Percentiles rank a stretch among this genome's conserved stretches.
These are phyloP conservation scores for Tarenaya hassleriana DNA, from an alignment of 345 rosid species.

Conservation along the genomic window DNA sequence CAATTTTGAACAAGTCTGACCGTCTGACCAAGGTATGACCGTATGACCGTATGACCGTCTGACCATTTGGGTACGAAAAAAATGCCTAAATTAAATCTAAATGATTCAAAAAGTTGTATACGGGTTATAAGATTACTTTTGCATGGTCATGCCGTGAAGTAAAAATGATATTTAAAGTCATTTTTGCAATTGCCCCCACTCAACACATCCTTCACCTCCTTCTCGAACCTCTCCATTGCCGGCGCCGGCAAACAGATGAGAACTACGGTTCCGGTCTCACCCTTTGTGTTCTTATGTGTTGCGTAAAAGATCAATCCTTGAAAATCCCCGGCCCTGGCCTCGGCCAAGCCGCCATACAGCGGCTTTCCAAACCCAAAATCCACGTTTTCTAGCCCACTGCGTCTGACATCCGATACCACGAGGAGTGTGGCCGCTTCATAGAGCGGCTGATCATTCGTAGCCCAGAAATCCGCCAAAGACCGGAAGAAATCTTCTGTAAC, in stretches of 20 bases:
- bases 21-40: no score
- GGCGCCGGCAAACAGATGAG: background rate
- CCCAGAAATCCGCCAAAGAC: constrained; percentile 12
- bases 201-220: background rate
- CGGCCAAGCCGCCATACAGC: constrained; percentile 29
- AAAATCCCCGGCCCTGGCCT: constrained; percentile 30
- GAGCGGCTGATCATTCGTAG: no score
- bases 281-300: constrained; percentile 24
- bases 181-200: no score
- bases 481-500: constrained; percentile 13
- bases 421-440: no score
- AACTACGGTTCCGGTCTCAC: constrained; percentile 21
- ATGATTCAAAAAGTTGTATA: no score
- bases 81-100: no score
- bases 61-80: no score
- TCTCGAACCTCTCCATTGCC: constrained; percentile 7
- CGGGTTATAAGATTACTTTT: no score
- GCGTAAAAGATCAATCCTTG: constrained; percentile 30
- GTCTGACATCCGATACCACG: constrained; percentile 33
- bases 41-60: no score
- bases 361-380: constrained; percentile 48
- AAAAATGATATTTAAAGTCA: no score
- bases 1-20: no score
- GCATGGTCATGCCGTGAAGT: no score
- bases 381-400: constrained; percentile 25